Conservation (phyloP, 208 protist genomes). For the Borovskyia barvae region DNA sequence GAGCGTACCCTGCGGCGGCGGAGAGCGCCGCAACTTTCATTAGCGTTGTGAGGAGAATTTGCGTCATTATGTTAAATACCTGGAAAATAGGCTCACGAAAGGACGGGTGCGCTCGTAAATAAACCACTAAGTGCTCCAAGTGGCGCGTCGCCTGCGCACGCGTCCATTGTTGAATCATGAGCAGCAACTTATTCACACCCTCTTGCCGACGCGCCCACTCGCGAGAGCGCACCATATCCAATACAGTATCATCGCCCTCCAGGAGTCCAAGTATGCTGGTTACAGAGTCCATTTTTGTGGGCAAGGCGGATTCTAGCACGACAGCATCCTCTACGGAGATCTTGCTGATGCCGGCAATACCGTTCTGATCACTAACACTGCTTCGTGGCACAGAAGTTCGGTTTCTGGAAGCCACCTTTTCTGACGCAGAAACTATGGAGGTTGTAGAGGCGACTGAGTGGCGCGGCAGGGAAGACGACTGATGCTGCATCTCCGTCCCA, state of each 20-base stretch:
- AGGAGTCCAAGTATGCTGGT: conserved; percentile 63
- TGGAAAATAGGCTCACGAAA: conserved; percentile 81
- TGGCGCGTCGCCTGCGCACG: conserved; percentile 37
- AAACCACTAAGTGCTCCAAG: conserved; percentile 64
- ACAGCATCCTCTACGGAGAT: conserved; percentile 48
- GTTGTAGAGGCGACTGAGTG: not conserved
- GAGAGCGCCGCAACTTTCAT: conserved; percentile 36
- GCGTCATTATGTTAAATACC: conserved; percentile 52
- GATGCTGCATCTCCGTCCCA: not conserved
- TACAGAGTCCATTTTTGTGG: conserved; percentile 55
- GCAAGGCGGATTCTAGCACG: conserved; percentile 70
- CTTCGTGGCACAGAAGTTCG: not conserved
- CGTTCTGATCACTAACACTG: not conserved
- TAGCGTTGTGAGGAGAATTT: conserved; percentile 39
- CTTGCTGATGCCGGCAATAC: not conserved
- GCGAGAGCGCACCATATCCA: conserved; percentile 59
- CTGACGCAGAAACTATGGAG: too few species aligned
- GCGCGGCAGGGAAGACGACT: not conserved
- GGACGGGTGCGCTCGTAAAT: conserved; percentile 57
- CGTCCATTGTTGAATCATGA: conserved; percentile 55
- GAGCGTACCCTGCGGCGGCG: conserved; percentile 54
- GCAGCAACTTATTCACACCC: conserved; percentile 54
- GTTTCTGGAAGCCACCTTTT: too few species aligned
- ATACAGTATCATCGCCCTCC: conserved; percentile 51
- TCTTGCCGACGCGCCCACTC: conserved; percentile 75